These are phyloP conservation scores for Leptosphaerulina australis DNA, from an alignment of 2,329 filamentous ascomycete genomes.

Conservation along the genomic window DNA sequence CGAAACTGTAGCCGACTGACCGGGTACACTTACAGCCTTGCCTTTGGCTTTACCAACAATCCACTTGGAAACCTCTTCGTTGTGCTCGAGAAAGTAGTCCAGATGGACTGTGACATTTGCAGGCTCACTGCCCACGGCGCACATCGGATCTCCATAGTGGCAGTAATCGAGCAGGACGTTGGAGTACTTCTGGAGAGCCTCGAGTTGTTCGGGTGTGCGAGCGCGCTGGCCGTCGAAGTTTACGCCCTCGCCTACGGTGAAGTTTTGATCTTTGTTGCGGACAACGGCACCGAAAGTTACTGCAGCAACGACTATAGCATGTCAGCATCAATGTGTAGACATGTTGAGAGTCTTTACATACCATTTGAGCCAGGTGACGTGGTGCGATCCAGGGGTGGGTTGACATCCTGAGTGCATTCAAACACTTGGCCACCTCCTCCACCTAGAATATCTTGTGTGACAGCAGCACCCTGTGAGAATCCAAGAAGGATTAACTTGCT, in stretches of 20 bases:
- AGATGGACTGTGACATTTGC: conserved; percentile 63
- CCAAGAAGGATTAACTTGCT: conserved; percentile 37
- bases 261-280: conserved; percentile 31
- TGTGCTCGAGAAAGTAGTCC: conserved; percentile 57
- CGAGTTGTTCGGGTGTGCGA: conserved; percentile 27
- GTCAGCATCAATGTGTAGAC: conserved; percentile 3
- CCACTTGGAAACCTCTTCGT: conserved; percentile 31
- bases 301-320: conserved; percentile 30
- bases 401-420: conserved; percentile 30
- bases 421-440: conserved; percentile 38
- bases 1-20: conserved; percentile 15
- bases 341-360: conserved; percentile 5
- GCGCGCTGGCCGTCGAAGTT: conserved; percentile 31
- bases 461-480: conserved; percentile 34
- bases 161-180: conserved; percentile 66
- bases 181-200: conserved; percentile 25
- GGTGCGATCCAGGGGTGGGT: conserved; percentile 28
- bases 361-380: conserved; percentile 28
- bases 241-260: conserved; percentile 31
- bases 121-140: conserved; percentile 60
- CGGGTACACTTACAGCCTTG: conserved; percentile 17
- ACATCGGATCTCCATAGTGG: conserved; percentile 66
- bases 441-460: conserved; percentile 37
- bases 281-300: conserved; percentile 36
- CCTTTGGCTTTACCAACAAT: conserved; percentile 26